phyloP scores from a whole-genome alignment of 1,139 yeast species.

The Candida tetrigidarum region DNA sequence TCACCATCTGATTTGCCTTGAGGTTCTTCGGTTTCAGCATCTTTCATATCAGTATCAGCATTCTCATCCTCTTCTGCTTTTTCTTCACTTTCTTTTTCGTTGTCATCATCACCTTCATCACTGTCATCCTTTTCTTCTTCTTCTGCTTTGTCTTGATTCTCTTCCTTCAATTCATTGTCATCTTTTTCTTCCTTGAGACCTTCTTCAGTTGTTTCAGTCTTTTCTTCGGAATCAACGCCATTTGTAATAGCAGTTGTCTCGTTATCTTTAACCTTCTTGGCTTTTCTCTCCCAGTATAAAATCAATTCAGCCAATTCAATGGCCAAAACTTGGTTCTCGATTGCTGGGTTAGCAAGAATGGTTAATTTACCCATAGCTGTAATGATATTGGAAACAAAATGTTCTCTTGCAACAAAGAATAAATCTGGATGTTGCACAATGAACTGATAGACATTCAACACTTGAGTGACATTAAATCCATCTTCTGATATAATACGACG shows the following conservation, averaged over 20 bases:
- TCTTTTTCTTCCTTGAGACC: no score
- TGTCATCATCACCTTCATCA: no score
- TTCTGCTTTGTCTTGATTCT: no score
- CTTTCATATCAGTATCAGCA: background rate
- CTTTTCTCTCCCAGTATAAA: conserved; percentile 78
- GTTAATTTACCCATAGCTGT: conserved; percentile 94
- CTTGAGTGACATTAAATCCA: conserved; percentile 81
- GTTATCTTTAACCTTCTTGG: conserved; percentile 25
- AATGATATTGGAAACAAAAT: conserved; percentile 85
- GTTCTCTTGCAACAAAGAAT: conserved; percentile 86
- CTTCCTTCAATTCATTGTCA: no score
- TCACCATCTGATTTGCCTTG: conserved; percentile 26
- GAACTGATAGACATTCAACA: conserved; percentile 86
- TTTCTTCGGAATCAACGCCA: background rate
- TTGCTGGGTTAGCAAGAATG: conserved; percentile 75
- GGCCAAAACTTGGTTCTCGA: conserved; percentile 84
- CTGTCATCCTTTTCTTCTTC: no score
- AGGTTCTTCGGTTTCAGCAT: conserved; percentile 12
- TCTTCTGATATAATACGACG: conserved; percentile 91
- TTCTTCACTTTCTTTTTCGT: background rate
- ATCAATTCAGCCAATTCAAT: conserved; percentile 88
- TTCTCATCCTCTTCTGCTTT: conserved; percentile 2
- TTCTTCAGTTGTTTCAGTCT: conserved; percentile 10
- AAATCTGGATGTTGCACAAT: conserved; percentile 85
- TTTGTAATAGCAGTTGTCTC: conserved; percentile 15